Evolutionary conservation across 345 rosid species (phyloP).

Genomic region (Rhizophora apiculata): DNA sequence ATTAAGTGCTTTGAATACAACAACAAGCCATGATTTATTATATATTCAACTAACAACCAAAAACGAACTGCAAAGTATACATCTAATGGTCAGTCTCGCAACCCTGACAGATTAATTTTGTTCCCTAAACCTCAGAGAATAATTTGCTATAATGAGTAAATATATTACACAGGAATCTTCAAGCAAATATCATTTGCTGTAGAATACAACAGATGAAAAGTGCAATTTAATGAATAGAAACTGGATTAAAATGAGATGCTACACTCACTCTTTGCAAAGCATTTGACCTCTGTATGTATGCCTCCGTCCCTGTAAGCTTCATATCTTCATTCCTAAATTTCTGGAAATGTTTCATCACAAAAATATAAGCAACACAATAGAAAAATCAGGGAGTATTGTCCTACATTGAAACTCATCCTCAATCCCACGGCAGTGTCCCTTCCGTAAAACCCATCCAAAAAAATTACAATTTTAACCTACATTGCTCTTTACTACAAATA

Average conservation of each 20-base stretch:
- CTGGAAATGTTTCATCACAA: constrained; percentile 32
- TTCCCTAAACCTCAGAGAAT: neutral
- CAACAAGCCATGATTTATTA: neutral
- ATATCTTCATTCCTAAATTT: constrained; percentile 91
- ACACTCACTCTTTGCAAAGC: constrained; percentile 71
- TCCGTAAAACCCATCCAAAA: too few relatives aligned
- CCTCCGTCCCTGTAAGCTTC: constrained; percentile 81
- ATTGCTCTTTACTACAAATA: too few relatives aligned
- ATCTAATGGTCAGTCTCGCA: too few relatives aligned
- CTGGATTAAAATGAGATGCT: neutral
- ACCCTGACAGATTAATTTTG: neutral
- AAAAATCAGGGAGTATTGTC: neutral
- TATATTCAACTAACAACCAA: neutral
- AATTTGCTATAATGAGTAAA: too few relatives aligned
- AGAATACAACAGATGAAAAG: too few relatives aligned
- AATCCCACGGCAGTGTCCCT: too few relatives aligned
- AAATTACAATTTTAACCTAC: too few relatives aligned
- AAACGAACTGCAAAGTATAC: neutral
- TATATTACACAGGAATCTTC: neutral
- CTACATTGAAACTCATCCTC: too few relatives aligned
- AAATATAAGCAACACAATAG: constrained; percentile 1
- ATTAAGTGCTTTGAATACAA: too few relatives aligned
- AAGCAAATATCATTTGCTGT: too few relatives aligned
- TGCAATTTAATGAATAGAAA: neutral
- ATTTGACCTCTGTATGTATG: constrained; percentile 73